Base-by-base conservation (phyloP, 371 early-diverging fungal genomes). In the Actinomortierella ambigua region DNA sequence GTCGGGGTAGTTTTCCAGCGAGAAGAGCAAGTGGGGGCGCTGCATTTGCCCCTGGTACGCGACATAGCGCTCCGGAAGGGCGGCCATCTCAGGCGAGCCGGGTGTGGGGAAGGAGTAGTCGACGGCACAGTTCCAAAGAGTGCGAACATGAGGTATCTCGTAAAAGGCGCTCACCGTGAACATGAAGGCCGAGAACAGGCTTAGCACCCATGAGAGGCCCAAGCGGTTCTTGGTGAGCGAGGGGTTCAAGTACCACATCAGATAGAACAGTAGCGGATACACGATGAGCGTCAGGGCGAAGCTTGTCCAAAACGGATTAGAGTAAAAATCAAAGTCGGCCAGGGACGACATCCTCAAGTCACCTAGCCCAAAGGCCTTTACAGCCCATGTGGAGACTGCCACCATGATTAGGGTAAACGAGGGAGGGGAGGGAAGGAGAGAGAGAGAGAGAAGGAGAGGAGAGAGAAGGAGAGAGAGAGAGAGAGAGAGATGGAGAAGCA, bases 1-100 rank as follows among this genome's bases (percentile, higher is more conserved):
- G n/a, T 73, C 68, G 3, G 68, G 75, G 26, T 73, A 67, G 39
- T 73, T 73, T 40, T 73, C 75, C 8, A 73, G 68, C 2, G 75
- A 73, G 53, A 73, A 67, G 23, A 53, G 26, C n/a, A 73, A 29
- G 41, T 73, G 75, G 2, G 61, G 61, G 2, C 55, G 56, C n/a
- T 59, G 26, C 75, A 73, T 73, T 47, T 73, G 75, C 1, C 54
- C 68, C 40, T 73, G 75, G n/a, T 47, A 73, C 0, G 63, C 26
- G 2, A 50, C 46, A 47, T 73, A 67, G 27, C 64, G 67, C 22
- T 67, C 29, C 6, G 75, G 63, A 1, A 63, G 13, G 2, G 40
- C 48, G 3, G 47, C 51, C 2, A 52, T 48, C 14, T 6, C 34
- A 34, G 34, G 11, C 7, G 53, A 26, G 2, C 49, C 11, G n/a